Evolutionary conservation across 768 basidiomycete genomes (phyloP).

Genomic region (Panellus pusillus): DNA sequence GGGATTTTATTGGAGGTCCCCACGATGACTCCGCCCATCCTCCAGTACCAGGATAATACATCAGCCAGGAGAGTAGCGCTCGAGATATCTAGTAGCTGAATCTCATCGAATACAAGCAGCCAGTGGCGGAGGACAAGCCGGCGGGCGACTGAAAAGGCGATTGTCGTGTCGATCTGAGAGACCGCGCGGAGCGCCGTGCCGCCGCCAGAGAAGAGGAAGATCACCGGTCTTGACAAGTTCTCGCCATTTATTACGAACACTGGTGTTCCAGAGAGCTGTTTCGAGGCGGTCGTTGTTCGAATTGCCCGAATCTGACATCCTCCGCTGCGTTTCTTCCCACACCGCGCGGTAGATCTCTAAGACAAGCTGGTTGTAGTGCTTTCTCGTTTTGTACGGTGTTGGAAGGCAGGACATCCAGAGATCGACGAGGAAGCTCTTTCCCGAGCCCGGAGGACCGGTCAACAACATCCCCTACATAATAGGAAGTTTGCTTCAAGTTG

Average conservation of each 20-base stretch:
- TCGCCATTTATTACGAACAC: constrained; percentile 29
- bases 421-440: constrained; percentile 56
- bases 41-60: constrained; percentile 63
- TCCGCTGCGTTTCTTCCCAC: constrained; percentile 48
- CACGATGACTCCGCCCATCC: constrained; percentile 58
- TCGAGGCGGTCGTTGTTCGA: too few species aligned
- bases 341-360: constrained; percentile 56
- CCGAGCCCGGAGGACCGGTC: constrained; percentile 53
- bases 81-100: constrained; percentile 61
- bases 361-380: constrained; percentile 58
- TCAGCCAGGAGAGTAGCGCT: constrained; percentile 51
- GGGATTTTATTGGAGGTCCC: constrained; percentile 52
- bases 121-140: constrained; percentile 47
- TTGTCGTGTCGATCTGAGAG: too few species aligned
- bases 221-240: constrained; percentile 31
- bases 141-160: constrained; percentile 46
- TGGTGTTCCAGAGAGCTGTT: constrained; percentile 28
- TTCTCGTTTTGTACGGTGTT: constrained; percentile 51
- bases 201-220: constrained; percentile 32
- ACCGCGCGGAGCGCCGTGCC: too few species aligned
- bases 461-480: constrained; percentile 51
- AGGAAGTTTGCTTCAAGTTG: background rate
- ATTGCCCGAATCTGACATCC: constrained; percentile 28
- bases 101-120: constrained; percentile 58
- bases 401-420: constrained; percentile 56